Percentiles rank a stretch among this genome's conserved stretches.
Conservation (phyloP, 2,329 filamentous ascomycete species). For the Rosellinia necatrix region DNA sequence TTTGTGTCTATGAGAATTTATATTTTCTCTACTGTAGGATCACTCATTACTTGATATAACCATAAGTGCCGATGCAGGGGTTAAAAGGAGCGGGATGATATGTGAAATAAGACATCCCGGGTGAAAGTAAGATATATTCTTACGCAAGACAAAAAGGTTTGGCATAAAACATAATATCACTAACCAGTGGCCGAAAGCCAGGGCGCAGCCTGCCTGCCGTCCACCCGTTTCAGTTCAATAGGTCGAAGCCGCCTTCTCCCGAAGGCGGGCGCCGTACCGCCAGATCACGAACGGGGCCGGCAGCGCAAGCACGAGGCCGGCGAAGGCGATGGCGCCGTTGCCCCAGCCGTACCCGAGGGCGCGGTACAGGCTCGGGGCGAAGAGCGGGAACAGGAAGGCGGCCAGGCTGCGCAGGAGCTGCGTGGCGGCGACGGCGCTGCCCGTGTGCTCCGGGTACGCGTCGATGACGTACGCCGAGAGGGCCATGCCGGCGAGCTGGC, state of each 20-base stretch:
- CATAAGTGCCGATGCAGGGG: too few relatives aligned
- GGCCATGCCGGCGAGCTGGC: conserved; percentile 41
- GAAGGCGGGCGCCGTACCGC: conserved; percentile 47
- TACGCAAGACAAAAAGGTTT: too few relatives aligned
- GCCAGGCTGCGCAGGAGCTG: conserved; percentile 51
- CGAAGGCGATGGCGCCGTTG: conserved; percentile 48
- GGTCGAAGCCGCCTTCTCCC: conserved; percentile 33
- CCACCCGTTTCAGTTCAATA: too few relatives aligned
- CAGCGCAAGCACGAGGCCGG: conserved; percentile 47
- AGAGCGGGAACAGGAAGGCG: conserved; percentile 56
- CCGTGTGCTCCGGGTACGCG: conserved; percentile 51
- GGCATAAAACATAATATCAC: too few relatives aligned
- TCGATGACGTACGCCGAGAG: conserved; percentile 50
- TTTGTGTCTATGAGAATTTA: too few relatives aligned
- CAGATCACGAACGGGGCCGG: conserved; percentile 51
- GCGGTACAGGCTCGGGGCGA: conserved; percentile 48
- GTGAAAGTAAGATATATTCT: too few relatives aligned
- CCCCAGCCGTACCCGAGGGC: conserved; percentile 49
- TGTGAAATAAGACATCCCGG: too few relatives aligned
- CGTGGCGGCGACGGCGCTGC: conserved; percentile 51
- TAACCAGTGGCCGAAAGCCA: too few relatives aligned
- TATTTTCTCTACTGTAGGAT: too few relatives aligned
- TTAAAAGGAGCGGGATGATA: too few relatives aligned
- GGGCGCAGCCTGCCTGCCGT: too few relatives aligned
- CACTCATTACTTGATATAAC: too few relatives aligned